Evolutionary conservation across 2,329 filamentous ascomycete species (phyloP), one percentile per base, ranked within the genome.

Genomic region (Pseudodiploospora longispora): DNA sequence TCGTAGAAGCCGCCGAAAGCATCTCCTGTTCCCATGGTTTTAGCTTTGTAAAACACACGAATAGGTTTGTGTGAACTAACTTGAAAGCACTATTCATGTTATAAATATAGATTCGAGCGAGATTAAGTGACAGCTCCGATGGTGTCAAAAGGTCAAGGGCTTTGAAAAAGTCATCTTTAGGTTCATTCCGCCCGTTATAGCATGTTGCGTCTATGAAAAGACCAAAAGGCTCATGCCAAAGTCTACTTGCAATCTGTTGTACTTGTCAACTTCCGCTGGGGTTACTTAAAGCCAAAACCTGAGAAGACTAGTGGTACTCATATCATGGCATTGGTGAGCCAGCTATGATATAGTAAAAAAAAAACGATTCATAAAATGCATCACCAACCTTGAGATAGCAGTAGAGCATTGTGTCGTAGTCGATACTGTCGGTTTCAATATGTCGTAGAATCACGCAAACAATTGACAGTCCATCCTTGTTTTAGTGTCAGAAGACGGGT

Each of bases 81-180:
- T 76, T 74, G 59, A 82, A 84, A 8, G 79, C 75, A 55, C 77
- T 83, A 54, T 85, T 85, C 80, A 85, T 85, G 56, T 85, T 85
- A 61, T 85, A 85, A 10, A 85, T 70, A 51, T 85, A 85, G 35
- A 83, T 71, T 33, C 80, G 71, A 1, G 74, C 69, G 4, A 85
- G 64, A 47, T 81, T 76, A 41, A 69, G 70, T 2, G 74, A 70
- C 37, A 85, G 59, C 52, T 85, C 82, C 0, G 70, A 69, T 0
- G 82, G 81, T 4, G 77, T 80, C 3, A 85, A 68, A 8, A 75
- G 63, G 54, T 84, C 80, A 6, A 83, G 63, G 53, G 75, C 82
- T 42, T 75, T 76, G 54, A 84, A 81, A 2, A 85, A 62, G 12
- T 80, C 76, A 55, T 85, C 82, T 48, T 77, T 76, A 9, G 80